These are phyloP conservation scores for Aspergillus sparsus DNA, from an alignment of 495 filamentous ascomycete species.

Conservation along the genomic window DNA sequence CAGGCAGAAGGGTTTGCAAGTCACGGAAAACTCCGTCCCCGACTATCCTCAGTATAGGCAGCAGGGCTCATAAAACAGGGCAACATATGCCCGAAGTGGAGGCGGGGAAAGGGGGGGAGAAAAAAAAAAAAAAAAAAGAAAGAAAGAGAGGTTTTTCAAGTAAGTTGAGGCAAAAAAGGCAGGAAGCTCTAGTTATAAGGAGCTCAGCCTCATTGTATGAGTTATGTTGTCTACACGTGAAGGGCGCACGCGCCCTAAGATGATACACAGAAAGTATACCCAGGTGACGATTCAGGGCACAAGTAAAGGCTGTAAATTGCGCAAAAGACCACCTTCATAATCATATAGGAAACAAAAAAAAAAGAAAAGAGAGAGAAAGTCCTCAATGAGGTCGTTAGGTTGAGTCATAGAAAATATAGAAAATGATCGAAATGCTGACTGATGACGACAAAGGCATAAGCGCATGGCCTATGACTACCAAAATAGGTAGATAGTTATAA, in stretches of 20 bases:
- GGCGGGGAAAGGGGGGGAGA: conserved; percentile 7
- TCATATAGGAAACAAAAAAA: conserved; percentile 4
- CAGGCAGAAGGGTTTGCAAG: conserved; percentile 6
- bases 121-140: neutral
- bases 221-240: conserved; percentile 26
- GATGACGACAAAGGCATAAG: neutral
- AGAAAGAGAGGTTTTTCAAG: neutral
- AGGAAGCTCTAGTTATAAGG: conserved; percentile 10
- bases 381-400: conserved; percentile 3
- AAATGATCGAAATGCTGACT: neutral
- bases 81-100: neutral
- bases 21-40: conserved; percentile 5
- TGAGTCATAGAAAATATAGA: conserved; percentile 15
- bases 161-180: neutral
- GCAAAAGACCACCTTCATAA: neutral
- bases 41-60: conserved; percentile 18
- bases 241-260: conserved; percentile 24
- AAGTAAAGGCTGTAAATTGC: conserved; percentile 1
- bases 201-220: conserved; percentile 18
- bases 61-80: conserved; percentile 2
- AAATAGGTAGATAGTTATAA: neutral
- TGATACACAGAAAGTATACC: conserved; percentile 9
- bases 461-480: neutral
- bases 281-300: conserved; percentile 16
- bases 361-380: too few species aligned